Conservation (phyloP, 768 basidiomycete genomes). For the Hygrophorus pudorinus region DNA sequence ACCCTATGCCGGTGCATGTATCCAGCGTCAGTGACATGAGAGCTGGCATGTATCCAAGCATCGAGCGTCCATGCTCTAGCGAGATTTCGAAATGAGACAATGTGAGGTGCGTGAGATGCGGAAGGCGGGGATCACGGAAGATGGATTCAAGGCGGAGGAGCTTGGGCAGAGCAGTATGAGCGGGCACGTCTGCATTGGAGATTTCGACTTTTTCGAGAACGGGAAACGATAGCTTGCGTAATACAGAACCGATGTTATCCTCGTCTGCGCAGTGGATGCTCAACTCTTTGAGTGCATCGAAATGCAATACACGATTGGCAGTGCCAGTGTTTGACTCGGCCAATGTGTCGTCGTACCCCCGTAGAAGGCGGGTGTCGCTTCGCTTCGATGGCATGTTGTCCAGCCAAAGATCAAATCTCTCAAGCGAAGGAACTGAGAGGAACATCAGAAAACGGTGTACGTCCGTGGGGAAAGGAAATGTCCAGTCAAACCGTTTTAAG, state of each 20-base stretch:
- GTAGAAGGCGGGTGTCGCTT: conserved; percentile 7
- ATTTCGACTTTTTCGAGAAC: conserved; percentile 35
- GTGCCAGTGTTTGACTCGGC: conserved; percentile 6
- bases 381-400: conserved; percentile 16
- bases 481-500: conserved; percentile 38
- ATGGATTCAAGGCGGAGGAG: conserved; percentile 42
- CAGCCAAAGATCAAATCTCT: conserved; percentile 35
- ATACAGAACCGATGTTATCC: conserved; percentile 25
- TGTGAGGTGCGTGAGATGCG: conserved; percentile 38
- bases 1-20: conserved; percentile 31
- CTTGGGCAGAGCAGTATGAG: conserved; percentile 9
- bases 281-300: conserved; percentile 30
- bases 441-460: conserved; percentile 34
- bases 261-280: conserved; percentile 31
- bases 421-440: conserved; percentile 28
- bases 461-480: conserved; percentile 31
- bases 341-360: conserved; percentile 10
- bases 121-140: conserved; percentile 48
- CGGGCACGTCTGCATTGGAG: conserved; percentile 23
- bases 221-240: conserved; percentile 36
- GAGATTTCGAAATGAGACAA: conserved; percentile 36
- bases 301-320: conserved; percentile 20
- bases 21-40: conserved; percentile 39
- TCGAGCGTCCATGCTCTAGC: conserved; percentile 25
- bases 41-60: conserved; percentile 44